Conservation (phyloP, 1,284 basidiomycete genomes). For the Rhodotorula sp. region DNA sequence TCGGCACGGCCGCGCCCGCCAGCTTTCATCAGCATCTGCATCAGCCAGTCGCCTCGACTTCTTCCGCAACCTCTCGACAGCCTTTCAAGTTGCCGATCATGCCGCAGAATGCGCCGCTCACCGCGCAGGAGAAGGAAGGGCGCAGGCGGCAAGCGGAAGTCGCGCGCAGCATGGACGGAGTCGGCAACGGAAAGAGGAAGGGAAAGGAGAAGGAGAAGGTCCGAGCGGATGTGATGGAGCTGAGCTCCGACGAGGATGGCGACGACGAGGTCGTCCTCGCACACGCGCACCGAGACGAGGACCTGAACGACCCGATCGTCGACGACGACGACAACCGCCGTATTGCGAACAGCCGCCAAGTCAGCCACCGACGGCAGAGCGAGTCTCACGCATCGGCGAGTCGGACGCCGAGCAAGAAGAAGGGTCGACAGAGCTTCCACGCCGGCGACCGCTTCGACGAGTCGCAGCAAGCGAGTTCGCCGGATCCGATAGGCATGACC, state of each 20-base stretch:
- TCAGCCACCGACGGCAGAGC: no score
- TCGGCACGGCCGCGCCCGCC: no score
- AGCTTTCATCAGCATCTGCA: not conserved
- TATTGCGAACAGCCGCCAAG: no score
- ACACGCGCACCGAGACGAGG: not conserved
- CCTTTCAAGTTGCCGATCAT: not conserved
- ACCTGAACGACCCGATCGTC: not conserved
- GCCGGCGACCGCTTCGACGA: not conserved
- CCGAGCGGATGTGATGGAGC: not conserved
- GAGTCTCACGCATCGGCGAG: no score
- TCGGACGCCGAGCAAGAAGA: no score
- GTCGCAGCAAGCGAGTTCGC: constrained; percentile 2
- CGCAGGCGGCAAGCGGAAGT: not conserved
- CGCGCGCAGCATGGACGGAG: not conserved
- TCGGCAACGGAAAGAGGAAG: not conserved
- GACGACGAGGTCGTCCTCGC: not conserved
- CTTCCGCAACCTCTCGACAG: no score
- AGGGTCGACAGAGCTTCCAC: not conserved
- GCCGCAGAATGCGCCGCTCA: not conserved
- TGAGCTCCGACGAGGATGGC: not conserved
- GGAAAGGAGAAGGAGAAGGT: not conserved
- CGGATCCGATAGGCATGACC: constrained; percentile 2
- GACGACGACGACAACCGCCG: not conserved
- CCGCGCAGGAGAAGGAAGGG: not conserved
- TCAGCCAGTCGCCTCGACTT: not conserved